A percentile compares a stretch with the other conserved stretches of the same genome.
Evolutionary conservation across 208 protist species (phyloP).

Genomic region (Zelonia costaricensis): DNA sequence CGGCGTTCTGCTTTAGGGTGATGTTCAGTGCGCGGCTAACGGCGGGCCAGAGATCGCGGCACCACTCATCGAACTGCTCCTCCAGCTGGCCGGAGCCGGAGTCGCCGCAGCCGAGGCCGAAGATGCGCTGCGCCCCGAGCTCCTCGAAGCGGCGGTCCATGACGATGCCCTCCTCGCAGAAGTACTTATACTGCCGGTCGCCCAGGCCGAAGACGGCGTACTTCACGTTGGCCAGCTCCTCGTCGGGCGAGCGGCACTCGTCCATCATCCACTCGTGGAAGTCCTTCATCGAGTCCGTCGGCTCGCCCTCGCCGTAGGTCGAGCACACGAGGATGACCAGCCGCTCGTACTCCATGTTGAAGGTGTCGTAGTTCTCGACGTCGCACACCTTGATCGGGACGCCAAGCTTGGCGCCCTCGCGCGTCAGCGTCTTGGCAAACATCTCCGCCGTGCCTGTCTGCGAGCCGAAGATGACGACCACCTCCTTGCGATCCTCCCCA

Average conservation of each 20-base stretch:
- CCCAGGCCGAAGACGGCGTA: constrained; percentile 92
- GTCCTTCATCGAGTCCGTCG: constrained; percentile 88
- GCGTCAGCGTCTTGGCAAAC: constrained; percentile 84
- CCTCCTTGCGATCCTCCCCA: constrained; percentile 33
- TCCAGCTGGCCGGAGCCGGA: constrained; percentile 79
- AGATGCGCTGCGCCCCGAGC: constrained; percentile 85
- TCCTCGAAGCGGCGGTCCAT: constrained; percentile 90
- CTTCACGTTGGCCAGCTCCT: constrained; percentile 72
- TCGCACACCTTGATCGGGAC: constrained; percentile 59
- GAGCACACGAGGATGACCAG: constrained; percentile 83
- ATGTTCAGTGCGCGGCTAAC: constrained; percentile 78
- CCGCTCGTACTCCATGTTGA: constrained; percentile 59
- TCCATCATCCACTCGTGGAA: constrained; percentile 90
- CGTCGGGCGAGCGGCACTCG: constrained; percentile 41
- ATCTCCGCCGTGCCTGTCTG: constrained; percentile 91
- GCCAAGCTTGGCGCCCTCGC: constrained; percentile 70
- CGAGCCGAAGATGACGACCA: constrained; percentile 85
- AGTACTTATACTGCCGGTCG: constrained; percentile 91
- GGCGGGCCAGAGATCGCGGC: constrained; percentile 80
- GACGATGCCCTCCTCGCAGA: constrained; percentile 82
- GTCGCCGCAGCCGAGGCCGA: constrained; percentile 78
- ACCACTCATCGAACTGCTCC: constrained; percentile 88
- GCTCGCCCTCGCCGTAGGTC: constrained; percentile 92
- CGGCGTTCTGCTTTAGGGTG: constrained; percentile 50
- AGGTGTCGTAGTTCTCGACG: constrained; percentile 67